Conservation (phyloP, 2,329 filamentous ascomycete species). For the Didymellaceae sp. region DNA sequence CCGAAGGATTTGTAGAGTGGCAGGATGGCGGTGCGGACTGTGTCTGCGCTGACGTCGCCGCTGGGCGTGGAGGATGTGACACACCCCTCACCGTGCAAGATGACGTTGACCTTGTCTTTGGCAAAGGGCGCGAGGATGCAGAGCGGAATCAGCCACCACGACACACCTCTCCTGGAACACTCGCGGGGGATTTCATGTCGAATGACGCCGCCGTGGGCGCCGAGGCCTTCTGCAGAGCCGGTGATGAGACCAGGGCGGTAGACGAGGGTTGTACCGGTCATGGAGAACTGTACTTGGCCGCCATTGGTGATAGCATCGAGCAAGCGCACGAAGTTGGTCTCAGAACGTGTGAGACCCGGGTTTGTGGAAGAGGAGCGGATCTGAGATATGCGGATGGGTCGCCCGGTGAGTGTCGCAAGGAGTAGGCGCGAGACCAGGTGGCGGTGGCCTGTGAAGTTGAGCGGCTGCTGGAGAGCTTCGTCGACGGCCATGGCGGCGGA, state of each 20-base stretch:
- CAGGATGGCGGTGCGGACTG: constrained; percentile 88
- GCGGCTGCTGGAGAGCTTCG: constrained; percentile 53
- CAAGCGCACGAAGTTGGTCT: constrained; percentile 93
- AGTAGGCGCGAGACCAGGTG: constrained; percentile 84
- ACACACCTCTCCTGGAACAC: constrained; percentile 79
- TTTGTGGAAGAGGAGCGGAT: constrained; percentile 88
- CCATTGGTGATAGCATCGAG: constrained; percentile 96
- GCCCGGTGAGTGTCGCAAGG: constrained; percentile 88
- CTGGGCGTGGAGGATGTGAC: constrained; percentile 85
- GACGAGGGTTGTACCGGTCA: constrained; percentile 90
- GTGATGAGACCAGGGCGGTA: constrained; percentile 94
- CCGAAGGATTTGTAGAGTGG: constrained; percentile 91
- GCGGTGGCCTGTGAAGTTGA: constrained; percentile 84
- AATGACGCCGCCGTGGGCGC: constrained; percentile 76
- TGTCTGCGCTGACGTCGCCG: constrained; percentile 90
- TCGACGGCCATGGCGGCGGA: constrained; percentile 35
- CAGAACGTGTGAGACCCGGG: constrained; percentile 88
- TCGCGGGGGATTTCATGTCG: constrained; percentile 79
- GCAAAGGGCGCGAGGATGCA: constrained; percentile 92
- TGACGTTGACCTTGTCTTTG: constrained; percentile 87
- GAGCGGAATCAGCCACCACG: constrained; percentile 89
- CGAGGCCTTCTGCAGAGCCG: constrained; percentile 77
- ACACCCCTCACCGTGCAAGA: constrained; percentile 88
- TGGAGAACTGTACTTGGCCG: constrained; percentile 91
- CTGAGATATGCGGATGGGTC: constrained; percentile 87